These are phyloP conservation scores for Volutella citrinella DNA, from an alignment of 2,329 filamentous ascomycete species.

Conservation along the genomic window DNA sequence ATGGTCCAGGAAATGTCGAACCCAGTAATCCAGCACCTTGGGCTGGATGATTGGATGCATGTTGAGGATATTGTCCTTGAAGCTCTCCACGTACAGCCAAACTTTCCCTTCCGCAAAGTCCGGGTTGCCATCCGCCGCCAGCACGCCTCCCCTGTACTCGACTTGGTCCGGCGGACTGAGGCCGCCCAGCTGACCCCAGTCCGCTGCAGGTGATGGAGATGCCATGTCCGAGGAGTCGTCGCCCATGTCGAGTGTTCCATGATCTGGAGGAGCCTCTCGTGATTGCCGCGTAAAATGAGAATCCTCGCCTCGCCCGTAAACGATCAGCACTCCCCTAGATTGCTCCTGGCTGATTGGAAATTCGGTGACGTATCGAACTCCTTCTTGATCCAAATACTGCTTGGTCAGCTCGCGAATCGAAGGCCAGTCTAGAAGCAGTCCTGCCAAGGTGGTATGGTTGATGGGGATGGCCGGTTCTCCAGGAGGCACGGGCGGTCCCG, in stretches of 20 bases:
- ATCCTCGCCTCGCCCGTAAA: constrained; percentile 79
- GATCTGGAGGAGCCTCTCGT: constrained; percentile 36
- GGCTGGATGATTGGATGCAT: constrained; percentile 64
- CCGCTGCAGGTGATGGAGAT: constrained; percentile 52
- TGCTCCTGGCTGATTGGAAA: constrained; percentile 78
- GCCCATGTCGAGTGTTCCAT: constrained; percentile 38
- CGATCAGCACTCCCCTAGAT: constrained; percentile 66
- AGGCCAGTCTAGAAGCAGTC: constrained; percentile 72
- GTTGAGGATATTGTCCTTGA: constrained; percentile 59
- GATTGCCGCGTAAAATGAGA: constrained; percentile 53
- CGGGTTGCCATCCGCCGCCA: constrained; percentile 46
- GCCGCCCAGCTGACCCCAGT: constrained; percentile 59
- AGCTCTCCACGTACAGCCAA: constrained; percentile 52
- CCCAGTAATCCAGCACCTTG: constrained; percentile 49
- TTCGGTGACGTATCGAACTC: constrained; percentile 57
- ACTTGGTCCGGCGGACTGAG: constrained; percentile 42
- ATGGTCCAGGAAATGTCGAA: constrained; percentile 49
- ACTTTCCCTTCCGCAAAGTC: constrained; percentile 53
- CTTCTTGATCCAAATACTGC: constrained; percentile 44
- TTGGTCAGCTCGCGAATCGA: constrained; percentile 64
- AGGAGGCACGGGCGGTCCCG: constrained; percentile 49
- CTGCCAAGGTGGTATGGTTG: constrained; percentile 88
- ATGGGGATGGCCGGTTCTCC: constrained; percentile 71
- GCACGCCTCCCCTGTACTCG: constrained; percentile 36
- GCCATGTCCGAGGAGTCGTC: constrained; percentile 51